Conservation (phyloP, 495 filamentous ascomycete genomes). For the Penicillium coffeae region DNA sequence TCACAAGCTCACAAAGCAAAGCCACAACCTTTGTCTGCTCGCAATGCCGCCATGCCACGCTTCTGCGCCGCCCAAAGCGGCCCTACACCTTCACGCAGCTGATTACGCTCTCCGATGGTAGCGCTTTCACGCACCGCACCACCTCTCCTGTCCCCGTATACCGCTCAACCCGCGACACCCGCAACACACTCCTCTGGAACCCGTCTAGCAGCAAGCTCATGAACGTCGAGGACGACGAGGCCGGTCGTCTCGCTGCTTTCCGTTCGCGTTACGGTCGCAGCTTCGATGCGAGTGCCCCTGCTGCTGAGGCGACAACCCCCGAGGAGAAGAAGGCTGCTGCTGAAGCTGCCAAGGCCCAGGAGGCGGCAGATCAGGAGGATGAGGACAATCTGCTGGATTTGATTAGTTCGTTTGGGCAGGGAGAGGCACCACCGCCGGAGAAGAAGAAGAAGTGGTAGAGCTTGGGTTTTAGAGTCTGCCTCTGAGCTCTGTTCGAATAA, state of each 20-base stretch:
- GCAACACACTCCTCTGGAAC: slow-evolving; percentile 89
- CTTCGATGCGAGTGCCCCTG: slow-evolving; percentile 62
- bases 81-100: slow-evolving; percentile 98
- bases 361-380: slow-evolving; percentile 35
- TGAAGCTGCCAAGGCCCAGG: slow-evolving; percentile 31
- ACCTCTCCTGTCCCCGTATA: slow-evolving; percentile 78
- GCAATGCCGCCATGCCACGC: slow-evolving; percentile 75
- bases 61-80: slow-evolving; percentile 78
- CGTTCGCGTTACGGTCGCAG: slow-evolving; percentile 74
- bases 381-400: slow-evolving; percentile 65
- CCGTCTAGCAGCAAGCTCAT: slow-evolving; percentile 69
- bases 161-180: slow-evolving; percentile 73
- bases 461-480: background rate
- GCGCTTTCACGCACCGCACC: slow-evolving; percentile 81
- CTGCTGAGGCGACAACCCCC: slow-evolving; percentile 17
- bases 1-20: slow-evolving; percentile 22
- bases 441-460: slow-evolving; percentile 34
- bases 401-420: slow-evolving; percentile 59
- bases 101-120: slow-evolving; percentile 88
- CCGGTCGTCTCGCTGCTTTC: slow-evolving; percentile 83
- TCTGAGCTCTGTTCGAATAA: background rate
- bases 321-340: slow-evolving; percentile 29
- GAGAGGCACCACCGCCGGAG: slow-evolving; percentile 26
- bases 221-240: slow-evolving; percentile 93
- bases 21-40: slow-evolving; percentile 42